These are phyloP conservation scores for Ophiocordyceps camponoti-floridani DNA, from an alignment of 2,329 filamentous ascomycete species.

Conservation along the genomic window DNA sequence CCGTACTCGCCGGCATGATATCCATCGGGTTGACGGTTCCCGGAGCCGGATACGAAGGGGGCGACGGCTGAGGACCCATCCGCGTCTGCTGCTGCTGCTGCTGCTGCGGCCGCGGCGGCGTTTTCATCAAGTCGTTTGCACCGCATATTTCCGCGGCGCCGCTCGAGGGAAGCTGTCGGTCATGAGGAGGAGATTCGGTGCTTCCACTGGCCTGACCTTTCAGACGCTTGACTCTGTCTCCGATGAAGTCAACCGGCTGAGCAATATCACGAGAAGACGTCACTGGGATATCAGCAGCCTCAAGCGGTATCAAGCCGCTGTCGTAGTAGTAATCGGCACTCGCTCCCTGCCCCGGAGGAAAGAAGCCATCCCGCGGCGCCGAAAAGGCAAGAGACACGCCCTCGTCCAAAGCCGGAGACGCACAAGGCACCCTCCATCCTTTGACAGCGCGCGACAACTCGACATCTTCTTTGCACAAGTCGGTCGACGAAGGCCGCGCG, in stretches of 20 bases:
- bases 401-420: not conserved
- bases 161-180: not conserved
- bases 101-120: not conserved
- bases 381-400: not conserved
- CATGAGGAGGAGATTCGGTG: not conserved
- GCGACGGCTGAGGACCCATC: conserved; percentile 9
- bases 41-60: conserved; percentile 17
- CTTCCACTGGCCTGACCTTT: conserved; percentile 12
- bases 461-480: conserved; percentile 15
- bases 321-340: conserved; percentile 26
- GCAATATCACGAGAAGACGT: conserved; percentile 5
- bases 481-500: conserved; percentile 17
- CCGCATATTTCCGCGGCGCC: not conserved
- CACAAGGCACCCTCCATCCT: conserved; percentile 5
- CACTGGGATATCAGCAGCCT: conserved; percentile 20
- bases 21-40: conserved; percentile 36
- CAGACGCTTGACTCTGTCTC: conserved; percentile 17
- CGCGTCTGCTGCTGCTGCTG: conserved; percentile 2
- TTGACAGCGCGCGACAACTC: conserved; percentile 10
- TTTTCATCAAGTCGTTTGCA: not conserved
- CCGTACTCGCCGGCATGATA: conserved; percentile 26
- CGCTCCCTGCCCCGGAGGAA: conserved; percentile 10
- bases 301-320: conserved; percentile 20
- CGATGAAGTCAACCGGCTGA: conserved; percentile 14
- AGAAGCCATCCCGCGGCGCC: no score